Evolutionary conservation across 2,329 filamentous ascomycete genomes (phyloP).

Genomic region (Alternaria atra): DNA sequence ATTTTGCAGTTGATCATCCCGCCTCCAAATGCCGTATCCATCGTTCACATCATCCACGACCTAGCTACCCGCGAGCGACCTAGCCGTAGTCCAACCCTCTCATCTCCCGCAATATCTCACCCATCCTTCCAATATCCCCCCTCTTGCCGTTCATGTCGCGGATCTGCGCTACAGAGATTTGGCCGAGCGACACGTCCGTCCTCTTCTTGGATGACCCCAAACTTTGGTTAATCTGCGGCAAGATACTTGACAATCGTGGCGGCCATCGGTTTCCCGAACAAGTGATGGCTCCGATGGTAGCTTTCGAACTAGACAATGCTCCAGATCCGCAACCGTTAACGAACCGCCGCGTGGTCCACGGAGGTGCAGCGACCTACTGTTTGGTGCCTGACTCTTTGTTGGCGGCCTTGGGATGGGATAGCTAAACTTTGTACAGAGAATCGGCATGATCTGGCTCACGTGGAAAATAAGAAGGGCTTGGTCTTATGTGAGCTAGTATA

Average conservation of each 20-base stretch:
- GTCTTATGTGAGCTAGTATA: not conserved
- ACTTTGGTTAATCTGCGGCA: not conserved
- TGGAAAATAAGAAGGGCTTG: not conserved
- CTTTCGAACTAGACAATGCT: not conserved
- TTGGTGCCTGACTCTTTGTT: not conserved
- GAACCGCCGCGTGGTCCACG: not conserved
- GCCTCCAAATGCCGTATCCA: not conserved
- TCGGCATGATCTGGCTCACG: not conserved
- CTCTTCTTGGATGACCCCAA: not conserved
- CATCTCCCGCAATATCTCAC: not conserved
- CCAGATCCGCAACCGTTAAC: not conserved
- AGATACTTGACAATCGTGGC: not conserved
- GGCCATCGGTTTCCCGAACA: not conserved
- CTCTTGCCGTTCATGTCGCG: not conserved
- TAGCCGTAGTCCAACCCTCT: not conserved
- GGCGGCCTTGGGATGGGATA: not conserved
- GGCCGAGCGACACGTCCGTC: not conserved
- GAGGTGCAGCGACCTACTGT: constrained; percentile 1
- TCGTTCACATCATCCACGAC: not conserved
- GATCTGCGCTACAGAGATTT: not conserved
- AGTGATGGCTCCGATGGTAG: not conserved
- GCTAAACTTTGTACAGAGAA: not conserved
- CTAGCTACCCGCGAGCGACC: not conserved
- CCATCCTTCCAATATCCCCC: constrained; percentile 3
- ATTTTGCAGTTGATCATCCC: not conserved